These are phyloP conservation scores for Pichia cabralensis DNA, from an alignment of 805 yeast species.

Conservation along the genomic window DNA sequence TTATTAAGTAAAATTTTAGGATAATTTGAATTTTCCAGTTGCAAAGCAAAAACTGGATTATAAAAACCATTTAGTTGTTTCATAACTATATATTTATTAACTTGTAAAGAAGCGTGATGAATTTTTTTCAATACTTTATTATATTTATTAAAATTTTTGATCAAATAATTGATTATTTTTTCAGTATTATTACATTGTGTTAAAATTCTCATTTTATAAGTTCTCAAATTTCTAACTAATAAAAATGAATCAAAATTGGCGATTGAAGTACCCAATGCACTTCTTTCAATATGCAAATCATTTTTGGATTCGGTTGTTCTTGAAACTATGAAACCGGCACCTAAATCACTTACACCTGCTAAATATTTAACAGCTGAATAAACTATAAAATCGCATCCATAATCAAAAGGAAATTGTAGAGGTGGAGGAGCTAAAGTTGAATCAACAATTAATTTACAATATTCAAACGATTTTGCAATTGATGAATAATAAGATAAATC, in stretches of 20 bases:
- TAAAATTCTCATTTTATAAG: conserved; percentile 39
- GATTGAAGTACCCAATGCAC: conserved; percentile 40
- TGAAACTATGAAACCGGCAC: conserved; percentile 42
- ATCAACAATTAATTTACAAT: conserved; percentile 35
- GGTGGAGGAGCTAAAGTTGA: conserved; percentile 52
- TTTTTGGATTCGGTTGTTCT: conserved; percentile 26
- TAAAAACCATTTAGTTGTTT: conserved; percentile 33
- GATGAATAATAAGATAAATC: conserved; percentile 35
- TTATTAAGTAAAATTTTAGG: conserved; percentile 34
- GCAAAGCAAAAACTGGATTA: conserved; percentile 41
- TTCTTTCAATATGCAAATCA: conserved; percentile 30
- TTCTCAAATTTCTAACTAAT: conserved; percentile 38
- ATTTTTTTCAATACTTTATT: conserved; percentile 25
- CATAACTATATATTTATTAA: conserved; percentile 26
- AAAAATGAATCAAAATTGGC: conserved; percentile 41
- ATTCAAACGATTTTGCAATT: conserved; percentile 27
- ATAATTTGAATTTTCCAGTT: conserved; percentile 24
- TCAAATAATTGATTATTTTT: conserved; percentile 30
- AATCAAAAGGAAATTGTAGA: conserved; percentile 39
- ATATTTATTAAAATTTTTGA: conserved; percentile 26
- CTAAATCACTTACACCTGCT: conserved; percentile 45
- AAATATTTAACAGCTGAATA: conserved; percentile 49
- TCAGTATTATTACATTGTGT: conserved; percentile 38
- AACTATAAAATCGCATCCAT: conserved; percentile 43
- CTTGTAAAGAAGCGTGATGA: conserved; percentile 40